phyloP scores from a whole-genome alignment of 768 basidiomycete genomes.

The Suillus clintonianus region DNA sequence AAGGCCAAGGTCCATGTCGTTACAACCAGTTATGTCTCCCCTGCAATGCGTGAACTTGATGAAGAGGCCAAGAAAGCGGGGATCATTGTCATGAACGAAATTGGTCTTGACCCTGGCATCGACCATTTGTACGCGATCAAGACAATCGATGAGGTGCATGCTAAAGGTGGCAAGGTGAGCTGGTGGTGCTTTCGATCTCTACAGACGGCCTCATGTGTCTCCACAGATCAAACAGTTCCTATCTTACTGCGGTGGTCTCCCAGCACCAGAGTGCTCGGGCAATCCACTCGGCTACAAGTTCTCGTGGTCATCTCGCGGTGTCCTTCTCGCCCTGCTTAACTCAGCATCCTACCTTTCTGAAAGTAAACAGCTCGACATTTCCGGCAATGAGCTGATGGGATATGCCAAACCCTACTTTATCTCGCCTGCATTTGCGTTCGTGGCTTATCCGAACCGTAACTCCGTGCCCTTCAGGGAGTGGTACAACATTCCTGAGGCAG shows the following conservation, averaged over 20 bases:
- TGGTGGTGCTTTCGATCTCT: neutral
- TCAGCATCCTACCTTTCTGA: constrained; percentile 76
- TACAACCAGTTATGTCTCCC: constrained; percentile 94
- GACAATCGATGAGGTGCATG: constrained; percentile 92
- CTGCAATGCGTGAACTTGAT: constrained; percentile 87
- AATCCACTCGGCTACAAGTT: constrained; percentile 99
- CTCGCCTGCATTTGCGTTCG: constrained; percentile 93
- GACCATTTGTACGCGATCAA: constrained; percentile 94
- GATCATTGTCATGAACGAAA: constrained; percentile 95
- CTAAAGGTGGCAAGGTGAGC: constrained; percentile 86
- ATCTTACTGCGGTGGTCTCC: constrained; percentile 95
- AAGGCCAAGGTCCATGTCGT: constrained; percentile 88
- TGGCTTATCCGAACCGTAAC: constrained; percentile 96
- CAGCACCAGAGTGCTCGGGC: constrained; percentile 85
- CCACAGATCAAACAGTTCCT: constrained; percentile 83
- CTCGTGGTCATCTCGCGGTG: constrained; percentile 97
- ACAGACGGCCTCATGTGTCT: neutral
- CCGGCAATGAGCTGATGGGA: constrained; percentile 85
- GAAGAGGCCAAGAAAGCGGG: constrained; percentile 81
- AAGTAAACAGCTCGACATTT: constrained; percentile 64
- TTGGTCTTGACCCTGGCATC: constrained; percentile 95
- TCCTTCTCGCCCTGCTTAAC: constrained; percentile 93
- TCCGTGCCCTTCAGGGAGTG: constrained; percentile 87
- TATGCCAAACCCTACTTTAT: constrained; percentile 94
- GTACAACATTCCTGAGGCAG: constrained; percentile 92